These are phyloP conservation scores for Colletotrichum euphorbiae DNA, from an alignment of 2,329 filamentous ascomycete genomes.

Conservation along the genomic window DNA sequence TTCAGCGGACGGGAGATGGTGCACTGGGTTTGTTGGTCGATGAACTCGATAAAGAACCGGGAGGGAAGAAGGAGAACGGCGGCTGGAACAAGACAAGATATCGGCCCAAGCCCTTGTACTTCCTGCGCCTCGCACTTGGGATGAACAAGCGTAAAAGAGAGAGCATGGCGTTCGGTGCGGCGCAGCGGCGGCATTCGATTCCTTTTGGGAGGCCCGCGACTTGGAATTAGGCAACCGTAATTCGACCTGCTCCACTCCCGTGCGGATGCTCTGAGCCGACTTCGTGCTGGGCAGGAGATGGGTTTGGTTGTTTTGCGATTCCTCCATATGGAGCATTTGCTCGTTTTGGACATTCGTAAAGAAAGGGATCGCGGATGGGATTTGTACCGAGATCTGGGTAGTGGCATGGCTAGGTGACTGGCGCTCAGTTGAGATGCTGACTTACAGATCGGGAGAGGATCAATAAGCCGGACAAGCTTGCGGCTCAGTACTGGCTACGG, in stretches of 20 bases:
- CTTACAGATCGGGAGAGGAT: too few species aligned
- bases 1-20: neutral
- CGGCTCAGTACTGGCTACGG: too few species aligned
- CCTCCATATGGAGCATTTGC: neutral
- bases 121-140: neutral
- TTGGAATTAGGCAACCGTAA: constrained; percentile 22
- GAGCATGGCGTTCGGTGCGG: neutral
- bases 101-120: neutral
- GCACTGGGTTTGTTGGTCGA: neutral
- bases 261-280: constrained; percentile 10
- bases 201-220: neutral
- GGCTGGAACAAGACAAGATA: neutral
- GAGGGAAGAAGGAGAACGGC: too few species aligned
- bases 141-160: neutral
- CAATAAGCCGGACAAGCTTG: too few species aligned
- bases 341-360: too few species aligned
- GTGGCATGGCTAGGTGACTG: too few species aligned
- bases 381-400: too few species aligned
- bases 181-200: constrained; percentile 9
- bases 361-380: too few species aligned
- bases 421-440: too few species aligned
- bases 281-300: neutral
- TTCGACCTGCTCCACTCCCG: constrained; percentile 6
- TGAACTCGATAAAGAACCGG: too few species aligned
- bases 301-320: neutral